Base-by-base conservation (phyloP, 1,139 yeast genomes). In the Schizosaccharomyces versatilis region DNA sequence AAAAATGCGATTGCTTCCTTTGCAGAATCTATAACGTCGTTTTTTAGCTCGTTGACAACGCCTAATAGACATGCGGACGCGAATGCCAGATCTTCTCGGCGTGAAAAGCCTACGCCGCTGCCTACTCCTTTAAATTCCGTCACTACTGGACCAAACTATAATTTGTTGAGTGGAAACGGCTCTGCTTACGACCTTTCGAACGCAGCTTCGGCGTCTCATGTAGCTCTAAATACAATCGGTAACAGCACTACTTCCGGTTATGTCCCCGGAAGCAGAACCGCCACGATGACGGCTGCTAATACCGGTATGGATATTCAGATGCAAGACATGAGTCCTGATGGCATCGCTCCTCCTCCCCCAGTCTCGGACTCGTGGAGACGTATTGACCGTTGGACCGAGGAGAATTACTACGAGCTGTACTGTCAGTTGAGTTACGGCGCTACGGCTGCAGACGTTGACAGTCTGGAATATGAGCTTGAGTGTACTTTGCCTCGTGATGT, bases 361-460 rank as follows among this genome's bases (percentile, higher is more conserved):
- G 73, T 83, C 17, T 74, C 74, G 56, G 75, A 81, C 14, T 73
- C 85, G 57, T 83, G 93, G 94, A 77, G 75, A 59, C 73, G 86
- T 58, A 73, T 84, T 60, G 88, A 81, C 62, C 67, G 70, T 47
- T 82, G 88, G 84, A 70, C 82, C 58, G 93, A 82, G 51, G 76
- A 76, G 54, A 81, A 81, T 65, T 84, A 80, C 64, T 90, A 94
- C 1, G 94, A 84, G 66, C 74, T 84, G 56, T 80, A 72, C 53
- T 94, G 84, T 65, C 79, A 77, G 65, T 68, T 84, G 63, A 75
- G 78, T 61, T 76, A 74, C 58, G 84, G 84, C 5, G 93, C 78
- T 9, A 81, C 90, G 2, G 72, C 76, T 32, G 81, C 83, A 39
- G 94, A 84, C 65, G 72, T 84, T 64, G 80, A 80, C 66, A 90